Base-by-base conservation (phyloP, 495 filamentous ascomycete species). In the Chlorociboria aeruginascens region DNA sequence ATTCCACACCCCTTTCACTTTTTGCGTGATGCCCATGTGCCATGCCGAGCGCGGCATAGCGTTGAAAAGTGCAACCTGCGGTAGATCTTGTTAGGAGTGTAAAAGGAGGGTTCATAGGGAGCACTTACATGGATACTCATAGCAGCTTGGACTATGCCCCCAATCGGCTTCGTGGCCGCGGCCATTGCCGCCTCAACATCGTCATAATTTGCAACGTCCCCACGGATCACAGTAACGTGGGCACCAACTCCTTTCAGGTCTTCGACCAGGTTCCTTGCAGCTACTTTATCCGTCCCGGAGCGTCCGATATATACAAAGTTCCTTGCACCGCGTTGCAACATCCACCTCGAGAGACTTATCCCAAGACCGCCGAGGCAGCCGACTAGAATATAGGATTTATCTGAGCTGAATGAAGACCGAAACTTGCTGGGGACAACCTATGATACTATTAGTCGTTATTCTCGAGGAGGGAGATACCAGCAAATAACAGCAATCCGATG, bases 261-360 rank as follows among this genome's bases (percentile, higher is more conserved):
- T 13, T 32, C 36, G 8, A 47, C 32, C 9, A 48, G 38, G 2
- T 7, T 1, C 12, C 16, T 12, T 3, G 36, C 38, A 30, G 20
- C 8, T 9, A 12, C 30, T 14, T 31, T 39, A 29, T 56, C 56
- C 11, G 59, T 55, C 0, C 71, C 77, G 29, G 68, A 73, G 11
- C 80, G 68, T 3, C 73, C 76, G n/a, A 83, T 61, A 7, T 82
- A 69, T 1, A 79, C 65, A n/a, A 85, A 55, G 47, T 73, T 66
- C 25, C 62, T 61, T 7, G 79, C 81, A 3, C 79, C 79, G 25
- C 71, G 68, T 16, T 65, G 51, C 6, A 68, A 49, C 42, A 65
- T 61, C 39, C 62, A 54, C 8, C 46, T 43, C 20, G 56, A 37
- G 8, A 65, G 40, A 14, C 42, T 41, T 32, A 49, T 30, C 0